Evolutionary conservation across 331 rosid genomes (phyloP).

Genomic region (Acacia concinna): DNA sequence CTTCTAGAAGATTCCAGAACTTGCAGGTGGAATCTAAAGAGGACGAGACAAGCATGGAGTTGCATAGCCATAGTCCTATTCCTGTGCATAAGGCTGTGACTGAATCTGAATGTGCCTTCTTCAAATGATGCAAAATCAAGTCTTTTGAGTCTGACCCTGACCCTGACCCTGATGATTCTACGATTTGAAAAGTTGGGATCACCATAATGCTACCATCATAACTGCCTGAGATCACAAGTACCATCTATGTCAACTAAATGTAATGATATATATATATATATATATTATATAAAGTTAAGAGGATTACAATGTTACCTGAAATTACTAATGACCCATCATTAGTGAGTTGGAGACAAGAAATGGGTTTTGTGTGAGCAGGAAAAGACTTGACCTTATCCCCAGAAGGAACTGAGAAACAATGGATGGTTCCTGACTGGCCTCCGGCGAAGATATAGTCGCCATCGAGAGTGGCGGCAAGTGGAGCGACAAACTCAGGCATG

Average conservation of each 20-base stretch:
- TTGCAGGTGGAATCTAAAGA: constrained; percentile 1
- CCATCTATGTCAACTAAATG: not conserved
- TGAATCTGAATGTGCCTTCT: constrained; percentile 56
- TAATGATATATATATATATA: not conserved
- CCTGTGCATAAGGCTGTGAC: constrained; percentile 49
- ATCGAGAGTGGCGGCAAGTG: constrained; percentile 46
- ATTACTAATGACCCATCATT: constrained; percentile 64
- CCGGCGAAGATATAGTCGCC: constrained; percentile 65
- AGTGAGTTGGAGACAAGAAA: constrained; percentile 53
- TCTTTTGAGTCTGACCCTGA: not conserved
- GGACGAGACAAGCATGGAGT: not conserved
- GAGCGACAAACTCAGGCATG: constrained; percentile 66
- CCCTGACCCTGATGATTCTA: constrained; percentile 10
- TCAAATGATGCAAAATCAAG: constrained; percentile 38
- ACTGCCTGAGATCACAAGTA: constrained; percentile 43
- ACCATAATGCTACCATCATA: constrained; percentile 62
- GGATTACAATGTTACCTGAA: constrained; percentile 38
- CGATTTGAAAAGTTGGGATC: constrained; percentile 53
- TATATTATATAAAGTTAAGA: no score
- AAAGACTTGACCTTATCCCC: constrained; percentile 54
- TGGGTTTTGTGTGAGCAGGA: constrained; percentile 41
- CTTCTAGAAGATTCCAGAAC: constrained; percentile 29
- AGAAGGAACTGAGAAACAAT: constrained; percentile 45
- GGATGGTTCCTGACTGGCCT: constrained; percentile 61
- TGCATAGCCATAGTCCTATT: not conserved